Conservation (phyloP, 2,329 filamentous ascomycete species). For the Xylaria hypoxylon region DNA sequence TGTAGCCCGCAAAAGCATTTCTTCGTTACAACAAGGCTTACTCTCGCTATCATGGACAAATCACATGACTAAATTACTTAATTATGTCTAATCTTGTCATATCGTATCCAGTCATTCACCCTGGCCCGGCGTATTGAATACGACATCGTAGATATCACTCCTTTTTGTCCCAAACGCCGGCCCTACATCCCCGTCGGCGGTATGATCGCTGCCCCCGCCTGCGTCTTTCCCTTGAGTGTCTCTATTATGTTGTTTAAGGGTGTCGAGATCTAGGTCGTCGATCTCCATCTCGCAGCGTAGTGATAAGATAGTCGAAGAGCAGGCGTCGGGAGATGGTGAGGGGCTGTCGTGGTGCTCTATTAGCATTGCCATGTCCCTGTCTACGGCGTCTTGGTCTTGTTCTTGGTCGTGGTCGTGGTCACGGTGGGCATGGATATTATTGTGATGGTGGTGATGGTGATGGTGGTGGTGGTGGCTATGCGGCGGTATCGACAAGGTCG, state of each 20-base stretch:
- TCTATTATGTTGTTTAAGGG: not conserved
- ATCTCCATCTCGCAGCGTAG: conserved; percentile 43
- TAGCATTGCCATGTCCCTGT: conserved; percentile 50
- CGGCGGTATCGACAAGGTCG: conserved; percentile 26
- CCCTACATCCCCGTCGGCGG: conserved; percentile 8
- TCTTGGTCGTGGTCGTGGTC: too few species aligned
- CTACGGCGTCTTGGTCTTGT: conserved; percentile 41
- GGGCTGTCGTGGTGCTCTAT: conserved; percentile 44
- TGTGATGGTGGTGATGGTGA: conserved; percentile 25
- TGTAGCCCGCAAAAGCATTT: not conserved
- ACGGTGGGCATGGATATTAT: conserved; percentile 15
- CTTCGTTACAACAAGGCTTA: not conserved
- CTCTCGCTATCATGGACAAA: not conserved
- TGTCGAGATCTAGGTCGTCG: conserved; percentile 30
- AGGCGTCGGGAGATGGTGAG: conserved; percentile 10
- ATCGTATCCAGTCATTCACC: conserved; percentile 10
- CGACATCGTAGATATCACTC: conserved; percentile 48
- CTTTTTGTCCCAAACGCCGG: conserved; percentile 34
- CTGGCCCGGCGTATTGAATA: conserved; percentile 37
- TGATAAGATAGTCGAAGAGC: conserved; percentile 13
- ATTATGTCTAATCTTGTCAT: not conserved
- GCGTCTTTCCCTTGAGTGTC: not conserved
- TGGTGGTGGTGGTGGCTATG: conserved; percentile 34
- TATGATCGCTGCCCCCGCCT: not conserved
- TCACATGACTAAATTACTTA: not conserved